Base-by-base conservation (phyloP, 148 eudicot genomes). In the Persicaria tinctoria region DNA sequence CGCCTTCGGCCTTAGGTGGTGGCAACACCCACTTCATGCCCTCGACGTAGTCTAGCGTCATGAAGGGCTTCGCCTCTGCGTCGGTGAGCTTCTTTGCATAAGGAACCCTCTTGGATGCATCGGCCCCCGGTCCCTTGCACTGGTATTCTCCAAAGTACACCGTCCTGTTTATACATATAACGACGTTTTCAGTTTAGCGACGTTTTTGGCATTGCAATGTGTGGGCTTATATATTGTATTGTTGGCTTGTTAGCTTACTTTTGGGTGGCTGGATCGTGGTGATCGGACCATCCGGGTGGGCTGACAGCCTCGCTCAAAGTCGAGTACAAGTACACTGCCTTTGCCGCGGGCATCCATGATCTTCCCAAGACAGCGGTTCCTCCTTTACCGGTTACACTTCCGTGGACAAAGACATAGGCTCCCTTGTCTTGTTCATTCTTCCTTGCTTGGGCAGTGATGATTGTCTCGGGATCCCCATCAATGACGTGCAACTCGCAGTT, bases 11-110 rank as follows among this genome's bases (percentile, higher is more conserved):
- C 14, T 50, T 73, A 6, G 76, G 81, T 59, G 89, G 88, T 38
- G 93, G 93, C 76, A 91, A 88, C 45, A 91, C 62, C 97, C 97
- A 91, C 53, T 76, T 78, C 3, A 79, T 16, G 60, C 78, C 91
- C 44, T 85, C 79, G 5, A 89, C 76, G 56, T 53, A 86, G 3
- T 70, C 85, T 49, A 91, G 81, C 63, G 69, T 83, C 17, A 82
- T 41, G 59, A 76, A 89, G 3, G 51, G 78, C 56, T 80, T 71
- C 3, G 70, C 90, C 2, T 91, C 88, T 46, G 18, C 80, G 4
- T 78, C 78, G 1, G 72, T 79, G 20, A 89, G 74, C 71, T 84
- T 47, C 75, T 80, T 87, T 0, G 79, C 51, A 44, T 55, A 91
- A 4, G 41, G 1, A 6, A n/a, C 87, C 44, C 97, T 72, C 3